phyloP scores from a whole-genome alignment of 345 rosid species.

The Eucalyptus shirleyi region DNA sequence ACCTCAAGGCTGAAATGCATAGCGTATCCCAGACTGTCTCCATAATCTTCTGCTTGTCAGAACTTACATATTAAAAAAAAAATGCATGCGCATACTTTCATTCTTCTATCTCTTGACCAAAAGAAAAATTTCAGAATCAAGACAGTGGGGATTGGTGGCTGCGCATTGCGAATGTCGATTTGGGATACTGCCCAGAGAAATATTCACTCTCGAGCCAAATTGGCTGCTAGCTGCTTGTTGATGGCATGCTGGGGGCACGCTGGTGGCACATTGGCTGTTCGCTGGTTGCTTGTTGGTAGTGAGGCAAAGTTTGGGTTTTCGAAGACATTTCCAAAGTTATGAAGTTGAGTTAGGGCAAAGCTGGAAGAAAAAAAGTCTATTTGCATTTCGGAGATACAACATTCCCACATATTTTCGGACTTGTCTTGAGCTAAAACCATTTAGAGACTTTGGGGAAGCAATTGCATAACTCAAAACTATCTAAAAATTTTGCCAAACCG shows the following conservation, averaged over 20 bases:
- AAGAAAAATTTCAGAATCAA: not conserved
- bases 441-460: no score
- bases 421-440: no score
- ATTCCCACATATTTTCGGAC: not conserved
- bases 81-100: not conserved
- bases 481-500: no score
- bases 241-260: not conserved
- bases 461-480: no score
- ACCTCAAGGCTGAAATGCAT: not conserved
- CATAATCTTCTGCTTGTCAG: not conserved
- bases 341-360: not conserved
- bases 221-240: not conserved
- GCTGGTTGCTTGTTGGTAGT: not conserved
- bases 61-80: not conserved
- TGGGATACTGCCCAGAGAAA: not conserved
- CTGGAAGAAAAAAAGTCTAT: not conserved
- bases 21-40: not conserved
- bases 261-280: not conserved
- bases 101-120: not conserved
- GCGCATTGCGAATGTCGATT: not conserved
- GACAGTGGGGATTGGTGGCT: not conserved
- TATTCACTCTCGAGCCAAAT: no score
- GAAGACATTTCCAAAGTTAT: accelerated
- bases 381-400: not conserved
- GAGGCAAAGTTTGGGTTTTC: not conserved